Evolutionary conservation across 768 basidiomycete species (phyloP).

Genomic region (Holtermannia corniformis): DNA sequence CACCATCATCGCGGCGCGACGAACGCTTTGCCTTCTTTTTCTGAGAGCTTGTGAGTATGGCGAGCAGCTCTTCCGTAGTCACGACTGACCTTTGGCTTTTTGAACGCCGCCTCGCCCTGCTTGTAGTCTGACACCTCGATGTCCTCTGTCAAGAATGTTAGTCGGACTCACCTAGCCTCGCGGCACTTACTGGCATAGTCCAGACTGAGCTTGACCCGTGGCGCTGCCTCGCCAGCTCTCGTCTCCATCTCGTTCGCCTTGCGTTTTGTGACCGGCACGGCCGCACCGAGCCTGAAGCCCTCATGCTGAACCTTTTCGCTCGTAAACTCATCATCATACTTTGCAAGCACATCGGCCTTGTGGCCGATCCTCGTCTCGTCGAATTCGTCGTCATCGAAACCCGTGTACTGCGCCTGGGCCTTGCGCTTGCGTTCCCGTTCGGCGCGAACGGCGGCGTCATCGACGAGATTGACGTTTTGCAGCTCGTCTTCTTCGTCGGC

Average conservation of each 20-base stretch:
- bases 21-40: conserved; percentile 81
- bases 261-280: conserved; percentile 16
- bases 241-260: conserved; percentile 39
- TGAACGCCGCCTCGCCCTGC: conserved; percentile 88
- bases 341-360: conserved; percentile 73
- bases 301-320: conserved; percentile 51
- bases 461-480: conserved; percentile 89
- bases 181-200: conserved; percentile 73
- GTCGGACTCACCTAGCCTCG: conserved; percentile 1
- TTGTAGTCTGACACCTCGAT: conserved; percentile 78
- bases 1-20: conserved; percentile 56
- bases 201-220: conserved; percentile 52
- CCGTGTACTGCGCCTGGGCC: conserved; percentile 80
- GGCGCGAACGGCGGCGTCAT: conserved; percentile 51
- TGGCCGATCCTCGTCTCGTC: conserved; percentile 51
- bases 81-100: conserved; percentile 69
- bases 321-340: conserved; percentile 87
- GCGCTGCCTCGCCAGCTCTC: conserved; percentile 49
- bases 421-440: conserved; percentile 66
- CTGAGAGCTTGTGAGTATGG: conserved; percentile 43
- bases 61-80: not conserved
- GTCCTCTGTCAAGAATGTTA: conserved; percentile 55
- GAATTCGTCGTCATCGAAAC: conserved; percentile 95
- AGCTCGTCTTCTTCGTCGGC: conserved; percentile 82
- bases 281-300: conserved; percentile 80